Evolutionary conservation across 148 eudicot genomes (phyloP).

Genomic region (Nepenthes gracilis): DNA sequence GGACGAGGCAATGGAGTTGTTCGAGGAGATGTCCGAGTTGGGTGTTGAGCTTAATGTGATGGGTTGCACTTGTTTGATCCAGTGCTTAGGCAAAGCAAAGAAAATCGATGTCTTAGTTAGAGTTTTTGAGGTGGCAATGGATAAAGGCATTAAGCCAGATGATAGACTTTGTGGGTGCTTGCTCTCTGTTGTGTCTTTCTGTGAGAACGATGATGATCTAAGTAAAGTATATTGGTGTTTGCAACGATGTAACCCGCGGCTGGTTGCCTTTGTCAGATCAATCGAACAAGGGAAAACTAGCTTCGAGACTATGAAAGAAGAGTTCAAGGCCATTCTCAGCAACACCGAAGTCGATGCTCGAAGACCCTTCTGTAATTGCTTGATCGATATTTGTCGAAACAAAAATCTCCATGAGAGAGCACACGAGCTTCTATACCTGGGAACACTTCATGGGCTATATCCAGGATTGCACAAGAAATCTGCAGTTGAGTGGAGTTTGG

Average conservation of each 20-base stretch:
- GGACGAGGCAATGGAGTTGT: slow-evolving; percentile 72
- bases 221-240: slow-evolving; percentile 56
- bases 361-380: slow-evolving; percentile 85
- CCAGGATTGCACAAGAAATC: slow-evolving; percentile 84
- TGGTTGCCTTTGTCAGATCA: slow-evolving; percentile 45
- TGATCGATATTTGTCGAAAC: slow-evolving; percentile 83
- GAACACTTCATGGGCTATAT: slow-evolving; percentile 61
- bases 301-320: slow-evolving; percentile 53
- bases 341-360: slow-evolving; percentile 59
- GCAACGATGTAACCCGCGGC: slow-evolving; percentile 46
- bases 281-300: slow-evolving; percentile 25
- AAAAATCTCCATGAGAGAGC: slow-evolving; percentile 54
- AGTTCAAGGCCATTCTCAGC: slow-evolving; percentile 46
- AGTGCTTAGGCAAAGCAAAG: slow-evolving; percentile 74
- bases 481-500: slow-evolving; percentile 71
- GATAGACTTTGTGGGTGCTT: slow-evolving; percentile 84
- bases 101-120: slow-evolving; percentile 66
- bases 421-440: slow-evolving; percentile 79
- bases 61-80: slow-evolving; percentile 92
- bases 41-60: slow-evolving; percentile 71
- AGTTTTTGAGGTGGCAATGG: slow-evolving; percentile 44
- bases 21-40: slow-evolving; percentile 48
- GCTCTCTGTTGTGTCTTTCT: slow-evolving; percentile 69
- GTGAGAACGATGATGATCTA: slow-evolving; percentile 42
- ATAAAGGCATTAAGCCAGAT: slow-evolving; percentile 68